phyloP scores from a whole-genome alignment of 2,329 filamentous ascomycete genomes.

The Ophiocordyceps camponoti-rufipedis region DNA sequence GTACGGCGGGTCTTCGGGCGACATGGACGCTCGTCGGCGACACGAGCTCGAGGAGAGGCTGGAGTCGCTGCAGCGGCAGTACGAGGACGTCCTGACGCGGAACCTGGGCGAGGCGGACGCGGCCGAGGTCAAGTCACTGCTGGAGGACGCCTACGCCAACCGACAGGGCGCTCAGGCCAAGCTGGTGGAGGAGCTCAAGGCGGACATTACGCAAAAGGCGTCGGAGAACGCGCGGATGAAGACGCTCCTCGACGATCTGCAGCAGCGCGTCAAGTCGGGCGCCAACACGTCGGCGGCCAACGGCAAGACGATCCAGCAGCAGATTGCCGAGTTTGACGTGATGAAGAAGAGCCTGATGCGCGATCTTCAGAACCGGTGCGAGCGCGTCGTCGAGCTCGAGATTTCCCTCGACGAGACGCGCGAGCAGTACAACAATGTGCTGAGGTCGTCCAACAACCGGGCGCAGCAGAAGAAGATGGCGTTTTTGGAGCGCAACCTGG shows the following conservation, averaged over 20 bases:
- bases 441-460: constrained; percentile 90
- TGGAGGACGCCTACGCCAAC: constrained; percentile 60
- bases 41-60: constrained; percentile 64
- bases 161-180: constrained; percentile 57
- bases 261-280: constrained; percentile 51
- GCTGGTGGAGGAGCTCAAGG: constrained; percentile 58
- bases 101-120: constrained; percentile 65
- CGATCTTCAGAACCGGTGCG: constrained; percentile 93
- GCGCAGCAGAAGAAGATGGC: constrained; percentile 99
- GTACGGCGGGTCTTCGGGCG: constrained; percentile 47
- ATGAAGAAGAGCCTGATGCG: constrained; percentile 99
- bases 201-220: constrained; percentile 56
- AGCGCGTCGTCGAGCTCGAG: constrained; percentile 93
- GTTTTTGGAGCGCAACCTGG: constrained; percentile 92
- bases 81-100: constrained; percentile 63
- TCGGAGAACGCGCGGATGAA: constrained; percentile 72
- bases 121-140: constrained; percentile 63
- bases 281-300: constrained; percentile 43
- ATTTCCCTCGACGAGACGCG: constrained; percentile 94
- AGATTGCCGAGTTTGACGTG: constrained; percentile 94
- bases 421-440: constrained; percentile 97
- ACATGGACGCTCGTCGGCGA: constrained; percentile 48
- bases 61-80: constrained; percentile 57
- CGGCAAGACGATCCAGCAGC: constrained; percentile 88
- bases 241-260: constrained; percentile 62